phyloP scores from a whole-genome alignment of 371 early-diverging fungal genomes.

The Lichtheimia ornata region DNA sequence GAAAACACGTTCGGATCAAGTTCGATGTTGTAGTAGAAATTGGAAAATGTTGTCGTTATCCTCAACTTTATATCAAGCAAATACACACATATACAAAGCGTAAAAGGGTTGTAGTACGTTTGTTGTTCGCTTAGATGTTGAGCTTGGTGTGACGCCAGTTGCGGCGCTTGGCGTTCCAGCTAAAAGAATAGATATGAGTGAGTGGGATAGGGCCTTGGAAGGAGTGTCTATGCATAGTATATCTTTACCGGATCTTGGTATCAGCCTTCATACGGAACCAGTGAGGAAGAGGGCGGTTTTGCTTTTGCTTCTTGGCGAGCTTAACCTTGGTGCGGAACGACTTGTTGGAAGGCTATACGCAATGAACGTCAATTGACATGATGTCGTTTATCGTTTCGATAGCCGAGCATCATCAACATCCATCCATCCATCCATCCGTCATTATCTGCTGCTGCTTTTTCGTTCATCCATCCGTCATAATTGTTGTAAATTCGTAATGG shows the following conservation, averaged over 20 bases:
- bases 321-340: constrained; percentile 92
- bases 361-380: constrained; percentile 4
- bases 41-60: background rate
- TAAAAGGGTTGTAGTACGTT: background rate
- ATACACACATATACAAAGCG: constrained; percentile 3
- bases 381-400: background rate
- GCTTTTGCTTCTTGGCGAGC: constrained; percentile 95
- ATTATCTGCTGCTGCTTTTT: background rate
- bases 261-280: constrained; percentile 94
- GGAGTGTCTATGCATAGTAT: background rate
- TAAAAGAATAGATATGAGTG: constrained; percentile 11
- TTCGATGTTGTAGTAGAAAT: background rate
- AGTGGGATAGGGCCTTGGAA: background rate
- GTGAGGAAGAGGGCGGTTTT: constrained; percentile 95
- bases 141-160: constrained; percentile 98
- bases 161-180: constrained; percentile 96
- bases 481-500: no score
- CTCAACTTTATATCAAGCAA: background rate
- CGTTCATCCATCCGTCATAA: background rate
- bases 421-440: constrained; percentile 6
- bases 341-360: constrained; percentile 84
- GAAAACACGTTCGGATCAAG: constrained; percentile 81
- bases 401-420: constrained; percentile 3
- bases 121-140: constrained; percentile 67
- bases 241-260: constrained; percentile 74